Percentiles rank a stretch among this genome's conserved stretches.
Conservation (phyloP, 2,329 filamentous ascomycete genomes). For the Paecilomyces dactylethromorphus region DNA sequence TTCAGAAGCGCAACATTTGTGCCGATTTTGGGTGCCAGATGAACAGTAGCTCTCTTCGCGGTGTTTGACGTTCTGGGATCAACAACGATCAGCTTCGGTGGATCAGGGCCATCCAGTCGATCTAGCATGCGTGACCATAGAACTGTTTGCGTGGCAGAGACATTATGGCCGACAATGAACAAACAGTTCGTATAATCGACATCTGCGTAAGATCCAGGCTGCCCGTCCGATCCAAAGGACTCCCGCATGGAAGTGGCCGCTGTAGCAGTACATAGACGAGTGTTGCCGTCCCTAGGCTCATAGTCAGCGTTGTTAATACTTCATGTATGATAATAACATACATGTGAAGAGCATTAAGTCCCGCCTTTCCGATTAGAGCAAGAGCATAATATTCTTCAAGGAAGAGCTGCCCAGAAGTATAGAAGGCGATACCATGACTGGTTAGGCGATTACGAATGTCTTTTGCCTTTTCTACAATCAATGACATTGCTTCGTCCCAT, state of each 20-base stretch:
- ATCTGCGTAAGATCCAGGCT: conserved; percentile 31
- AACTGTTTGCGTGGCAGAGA: conserved; percentile 31
- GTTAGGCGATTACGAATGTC: conserved; percentile 24
- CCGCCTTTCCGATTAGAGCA: conserved; percentile 33
- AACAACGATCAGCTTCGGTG: conserved; percentile 30
- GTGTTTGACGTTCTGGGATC: conserved; percentile 29
- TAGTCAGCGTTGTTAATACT: background rate
- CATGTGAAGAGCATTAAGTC: conserved; percentile 32
- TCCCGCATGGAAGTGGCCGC: conserved; percentile 34
- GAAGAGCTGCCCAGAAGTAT: conserved; percentile 33
- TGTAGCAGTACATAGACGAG: conserved; percentile 32
- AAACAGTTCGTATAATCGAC: conserved; percentile 32
- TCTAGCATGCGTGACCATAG: conserved; percentile 18
- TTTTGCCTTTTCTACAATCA: conserved; percentile 25
- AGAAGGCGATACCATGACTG: conserved; percentile 33
- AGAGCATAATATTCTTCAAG: conserved; percentile 35
- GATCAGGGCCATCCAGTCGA: conserved; percentile 23
- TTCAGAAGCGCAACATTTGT: conserved; percentile 34
- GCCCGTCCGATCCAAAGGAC: conserved; percentile 31
- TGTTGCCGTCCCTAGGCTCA: conserved; percentile 30
- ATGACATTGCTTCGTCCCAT: conserved; percentile 33
- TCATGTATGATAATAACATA: conserved; percentile 8
- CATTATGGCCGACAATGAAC: conserved; percentile 33
- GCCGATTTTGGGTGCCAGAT: conserved; percentile 19
- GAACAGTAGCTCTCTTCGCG: conserved; percentile 27